Conservation (phyloP, 768 basidiomycete genomes). For the Russula ochroleuca region DNA sequence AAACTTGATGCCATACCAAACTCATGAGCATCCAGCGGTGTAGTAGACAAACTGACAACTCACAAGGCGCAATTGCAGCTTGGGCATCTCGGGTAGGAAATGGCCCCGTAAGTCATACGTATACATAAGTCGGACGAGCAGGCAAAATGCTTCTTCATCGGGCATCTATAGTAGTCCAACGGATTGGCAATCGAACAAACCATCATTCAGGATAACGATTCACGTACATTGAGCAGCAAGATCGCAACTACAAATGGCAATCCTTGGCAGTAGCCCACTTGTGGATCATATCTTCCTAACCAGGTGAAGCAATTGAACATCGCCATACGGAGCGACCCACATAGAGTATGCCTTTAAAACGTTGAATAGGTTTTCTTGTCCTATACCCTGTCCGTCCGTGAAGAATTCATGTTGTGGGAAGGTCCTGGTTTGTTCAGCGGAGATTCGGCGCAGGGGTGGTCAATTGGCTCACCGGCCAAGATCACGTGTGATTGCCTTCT, state of each 20-base stretch:
- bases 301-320: conserved; percentile 15
- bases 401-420: conserved; percentile 98
- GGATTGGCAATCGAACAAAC: neutral
- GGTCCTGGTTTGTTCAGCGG: conserved; percentile 49
- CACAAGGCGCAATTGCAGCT: conserved; percentile 85
- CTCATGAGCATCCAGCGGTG: neutral
- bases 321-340: conserved; percentile 39
- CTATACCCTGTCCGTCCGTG: conserved; percentile 88
- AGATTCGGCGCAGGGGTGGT: neutral
- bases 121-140: conserved; percentile 92
- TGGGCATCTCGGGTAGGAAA: conserved; percentile 99
- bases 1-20: conserved; percentile 40
- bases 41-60: conserved; percentile 31
- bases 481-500: conserved; percentile 92
- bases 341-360: conserved; percentile 96
- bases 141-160: conserved; percentile 96
- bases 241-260: conserved; percentile 95
- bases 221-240: conserved; percentile 77
- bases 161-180: conserved; percentile 69
- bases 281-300: conserved; percentile 66
- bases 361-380: conserved; percentile 96
- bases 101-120: conserved; percentile 95
- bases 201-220: neutral
- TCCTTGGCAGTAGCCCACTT: conserved; percentile 98
- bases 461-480: conserved; percentile 60